A percentile compares a stretch with the other conserved stretches of the same genome.
Evolutionary conservation across 495 filamentous ascomycete genomes (phyloP).

Genomic region (Acidiella bohemica): DNA sequence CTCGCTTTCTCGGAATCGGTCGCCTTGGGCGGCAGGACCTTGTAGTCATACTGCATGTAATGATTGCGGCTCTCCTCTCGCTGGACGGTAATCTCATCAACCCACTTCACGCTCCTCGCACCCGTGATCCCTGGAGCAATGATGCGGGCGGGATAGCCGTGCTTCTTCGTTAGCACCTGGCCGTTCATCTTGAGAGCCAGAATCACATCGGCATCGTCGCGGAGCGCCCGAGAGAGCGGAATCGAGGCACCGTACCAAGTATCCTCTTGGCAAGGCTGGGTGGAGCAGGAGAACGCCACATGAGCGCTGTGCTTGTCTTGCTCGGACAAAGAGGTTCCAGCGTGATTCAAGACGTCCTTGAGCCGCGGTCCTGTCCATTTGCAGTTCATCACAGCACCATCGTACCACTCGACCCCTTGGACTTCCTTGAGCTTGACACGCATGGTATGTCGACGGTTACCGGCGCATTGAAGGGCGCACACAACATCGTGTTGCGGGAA

Average conservation of each 20-base stretch:
- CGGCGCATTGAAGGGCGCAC: constrained; percentile 48
- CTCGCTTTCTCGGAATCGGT: constrained; percentile 32
- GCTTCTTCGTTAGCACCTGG: constrained; percentile 21
- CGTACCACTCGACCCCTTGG: constrained; percentile 49
- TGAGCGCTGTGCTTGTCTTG: constrained; percentile 28
- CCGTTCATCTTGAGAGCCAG: constrained; percentile 39
- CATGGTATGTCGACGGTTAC: constrained; percentile 53
- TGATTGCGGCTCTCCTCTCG: constrained; percentile 22
- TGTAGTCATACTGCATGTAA: constrained; percentile 32
- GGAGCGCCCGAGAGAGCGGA: constrained; percentile 35
- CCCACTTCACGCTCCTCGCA: constrained; percentile 31
- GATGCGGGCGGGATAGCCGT: constrained; percentile 28
- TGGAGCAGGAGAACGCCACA: constrained; percentile 42
- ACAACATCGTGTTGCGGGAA: constrained; percentile 41
- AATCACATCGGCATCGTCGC: constrained; percentile 36
- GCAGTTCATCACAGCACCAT: constrained; percentile 51
- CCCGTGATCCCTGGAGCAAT: constrained; percentile 29
- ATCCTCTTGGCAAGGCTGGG: constrained; percentile 40
- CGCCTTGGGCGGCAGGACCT: constrained; percentile 28
- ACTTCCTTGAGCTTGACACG: constrained; percentile 45
- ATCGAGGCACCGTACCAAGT: constrained; percentile 44
- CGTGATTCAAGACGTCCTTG: constrained; percentile 37
- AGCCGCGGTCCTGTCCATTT: constrained; percentile 44
- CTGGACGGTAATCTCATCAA: constrained; percentile 28
- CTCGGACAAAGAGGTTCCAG: constrained; percentile 24